A percentile compares a stretch with the other conserved stretches of the same genome.
phyloP scores from a whole-genome alignment of 257 asterid genomes.

The Petrea volubilis region DNA sequence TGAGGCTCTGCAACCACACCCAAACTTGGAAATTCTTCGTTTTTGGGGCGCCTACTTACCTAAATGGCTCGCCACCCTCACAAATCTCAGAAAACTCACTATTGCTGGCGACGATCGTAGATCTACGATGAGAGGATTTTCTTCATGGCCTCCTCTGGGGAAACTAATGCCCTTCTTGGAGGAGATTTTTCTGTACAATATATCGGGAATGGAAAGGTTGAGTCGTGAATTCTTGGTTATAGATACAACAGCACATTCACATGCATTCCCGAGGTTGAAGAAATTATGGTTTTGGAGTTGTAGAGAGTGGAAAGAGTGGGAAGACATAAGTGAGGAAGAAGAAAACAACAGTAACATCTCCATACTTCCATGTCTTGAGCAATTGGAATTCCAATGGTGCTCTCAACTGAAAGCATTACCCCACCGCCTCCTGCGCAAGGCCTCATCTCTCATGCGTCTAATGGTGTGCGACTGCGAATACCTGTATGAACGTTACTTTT shows the following conservation, averaged over 20 bases:
- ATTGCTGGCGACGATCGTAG: background rate
- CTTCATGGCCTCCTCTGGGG: background rate
- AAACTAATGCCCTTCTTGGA: background rate
- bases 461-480: background rate
- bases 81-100: background rate
- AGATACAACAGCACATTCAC: background rate
- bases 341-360: background rate
- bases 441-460: background rate
- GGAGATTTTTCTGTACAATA: background rate
- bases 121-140: background rate
- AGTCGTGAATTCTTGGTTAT: background rate
- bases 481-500: background rate
- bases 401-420: background rate
- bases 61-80: conserved; percentile 1
- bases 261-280: background rate
- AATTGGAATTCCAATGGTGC: background rate
- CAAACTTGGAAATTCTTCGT: background rate
- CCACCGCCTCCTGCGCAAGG: background rate
- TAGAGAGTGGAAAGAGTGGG: background rate
- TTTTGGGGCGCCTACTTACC: background rate
- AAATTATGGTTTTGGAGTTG: background rate
- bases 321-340: too few species aligned
- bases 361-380: background rate
- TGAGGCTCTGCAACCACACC: too few species aligned
- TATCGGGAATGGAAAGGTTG: background rate